Conservation (phyloP, 2,329 filamentous ascomycete species). For the Fragosphaeria purpurea region DNA sequence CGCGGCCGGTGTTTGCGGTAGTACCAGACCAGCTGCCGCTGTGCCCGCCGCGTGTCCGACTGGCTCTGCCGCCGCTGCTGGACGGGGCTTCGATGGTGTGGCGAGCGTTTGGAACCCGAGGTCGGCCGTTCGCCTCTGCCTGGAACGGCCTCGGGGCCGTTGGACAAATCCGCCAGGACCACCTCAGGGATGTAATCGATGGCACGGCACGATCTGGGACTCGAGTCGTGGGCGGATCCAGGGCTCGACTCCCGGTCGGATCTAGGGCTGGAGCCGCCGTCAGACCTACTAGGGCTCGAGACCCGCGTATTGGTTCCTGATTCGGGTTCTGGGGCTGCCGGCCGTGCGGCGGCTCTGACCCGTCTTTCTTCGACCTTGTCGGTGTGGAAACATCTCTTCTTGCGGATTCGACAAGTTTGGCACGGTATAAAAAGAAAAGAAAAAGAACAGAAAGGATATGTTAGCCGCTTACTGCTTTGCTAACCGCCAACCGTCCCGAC, state of each 20-base stretch:
- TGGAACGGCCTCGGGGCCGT: not conserved
- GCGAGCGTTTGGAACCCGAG: no score
- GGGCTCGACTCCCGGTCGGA: no score
- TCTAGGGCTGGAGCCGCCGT: no score
- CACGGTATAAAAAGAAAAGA: not conserved
- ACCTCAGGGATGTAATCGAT: constrained; percentile 3
- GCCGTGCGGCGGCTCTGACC: no score
- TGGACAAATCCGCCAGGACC: not conserved
- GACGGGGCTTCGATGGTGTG: no score
- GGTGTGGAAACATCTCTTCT: constrained; percentile 3
- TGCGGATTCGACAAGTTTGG: not conserved
- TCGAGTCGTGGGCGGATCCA: not conserved
- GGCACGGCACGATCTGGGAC: not conserved
- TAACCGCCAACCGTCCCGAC: not conserved
- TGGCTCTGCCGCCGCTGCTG: not conserved
- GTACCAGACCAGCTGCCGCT: not conserved
- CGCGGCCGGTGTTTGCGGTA: constrained; percentile 1
- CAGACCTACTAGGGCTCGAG: no score
- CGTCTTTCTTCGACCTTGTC: not conserved
- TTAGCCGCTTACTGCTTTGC: not conserved
- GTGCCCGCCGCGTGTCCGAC: not conserved
- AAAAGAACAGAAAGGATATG: not conserved
- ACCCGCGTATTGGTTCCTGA: not conserved
- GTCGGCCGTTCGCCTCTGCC: no score
- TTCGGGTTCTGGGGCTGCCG: no score